Base-by-base conservation (phyloP, 176 grass and related monocot species). In the Carex scoparia region DNA sequence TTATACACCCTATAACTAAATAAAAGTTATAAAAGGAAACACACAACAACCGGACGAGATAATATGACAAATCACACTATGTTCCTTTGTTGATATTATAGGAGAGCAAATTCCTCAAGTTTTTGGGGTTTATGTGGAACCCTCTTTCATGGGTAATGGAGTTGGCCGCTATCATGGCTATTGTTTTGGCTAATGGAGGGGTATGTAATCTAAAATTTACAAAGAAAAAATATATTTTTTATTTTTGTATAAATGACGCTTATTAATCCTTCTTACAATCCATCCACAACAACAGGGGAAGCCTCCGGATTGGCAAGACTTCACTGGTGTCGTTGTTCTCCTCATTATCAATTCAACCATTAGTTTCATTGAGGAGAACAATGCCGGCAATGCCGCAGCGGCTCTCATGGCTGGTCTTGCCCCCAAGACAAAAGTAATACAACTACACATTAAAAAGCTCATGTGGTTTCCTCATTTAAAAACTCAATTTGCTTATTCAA, bases 361-460 rank as follows among this genome's bases (percentile, higher is more conserved):
- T 84, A 93, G 90, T 38, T 97, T 97, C 91, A 93, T 97, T 61
- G 94, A 97, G 92, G 94, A 97, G 92, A 97, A 94, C 92, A 97
- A 90, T 54, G 94, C 94, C 0, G 94, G 94, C 0, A 97, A 97
- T 65, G 92, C 94, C 0, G 94, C 94, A 0, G 94, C 92, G 0
- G 94, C 94, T 1, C 94, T 97, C 79, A 97, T 97, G 94, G 94
- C 94, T 0, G 94, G 94, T 0, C 94, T 97, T 0, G 94, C 94
- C 0, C 92, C 94, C 79, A 97, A 94, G 87, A 97, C 94, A 85
- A 97, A 97, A 89, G 84, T 92, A 78, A 8, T 2, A 14, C 51
- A 33, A 53, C 3, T 77, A 77, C 5, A 14, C 51, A 78, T 78
- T 69, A 5, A 69, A 7, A 30, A 31, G 2, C 71, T 46, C 19